Evolutionary conservation across 73 alveolate species (phyloP).

Genomic region (Breviolum minutum): DNA sequence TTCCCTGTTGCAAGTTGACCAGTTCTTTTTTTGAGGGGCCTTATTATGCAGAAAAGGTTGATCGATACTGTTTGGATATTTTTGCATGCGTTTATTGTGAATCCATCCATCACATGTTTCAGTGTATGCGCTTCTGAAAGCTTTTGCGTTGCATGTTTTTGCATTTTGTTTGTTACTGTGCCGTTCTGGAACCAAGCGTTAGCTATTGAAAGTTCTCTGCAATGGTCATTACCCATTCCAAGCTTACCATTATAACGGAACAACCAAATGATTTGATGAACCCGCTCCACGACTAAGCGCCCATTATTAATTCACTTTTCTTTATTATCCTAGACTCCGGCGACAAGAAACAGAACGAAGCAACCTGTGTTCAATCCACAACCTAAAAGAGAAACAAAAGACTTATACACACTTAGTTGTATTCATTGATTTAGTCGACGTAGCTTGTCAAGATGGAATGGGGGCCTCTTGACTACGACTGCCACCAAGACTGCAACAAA

Average conservation of each 20-base stretch:
- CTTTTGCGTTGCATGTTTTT: neutral
- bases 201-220: no score
- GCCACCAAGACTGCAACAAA: no score
- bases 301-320: neutral
- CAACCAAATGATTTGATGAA: no score
- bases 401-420: neutral
- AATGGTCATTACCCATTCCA: neutral
- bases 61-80: no score
- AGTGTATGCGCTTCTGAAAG: neutral
- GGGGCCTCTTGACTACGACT: neutral
- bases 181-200: no score
- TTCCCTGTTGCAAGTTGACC: no score
- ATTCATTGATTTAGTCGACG: neutral
- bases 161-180: neutral
- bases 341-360: neutral
- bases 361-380: neutral
- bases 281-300: neutral
- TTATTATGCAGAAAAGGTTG: neutral
- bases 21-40: neutral
- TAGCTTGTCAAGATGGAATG: neutral
- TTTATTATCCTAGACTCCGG: neutral
- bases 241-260: neutral
- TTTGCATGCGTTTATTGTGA: neutral
- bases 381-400: neutral
- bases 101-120: neutral